These are phyloP conservation scores for Fusarium agapanthi DNA, from an alignment of 2,329 filamentous ascomycete genomes.

Conservation along the genomic window DNA sequence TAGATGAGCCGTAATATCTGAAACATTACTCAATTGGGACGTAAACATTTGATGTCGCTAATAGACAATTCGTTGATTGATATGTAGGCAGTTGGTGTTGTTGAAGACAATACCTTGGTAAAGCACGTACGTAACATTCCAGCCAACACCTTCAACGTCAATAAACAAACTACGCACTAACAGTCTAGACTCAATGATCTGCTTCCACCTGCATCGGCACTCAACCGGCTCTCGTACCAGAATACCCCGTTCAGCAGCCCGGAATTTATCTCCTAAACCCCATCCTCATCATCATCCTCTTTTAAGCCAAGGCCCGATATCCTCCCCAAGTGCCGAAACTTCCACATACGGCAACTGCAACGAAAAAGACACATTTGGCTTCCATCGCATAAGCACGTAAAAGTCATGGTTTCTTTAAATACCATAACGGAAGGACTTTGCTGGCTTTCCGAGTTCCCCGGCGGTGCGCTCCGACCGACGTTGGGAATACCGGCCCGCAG, in stretches of 20 bases:
- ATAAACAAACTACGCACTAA: background rate
- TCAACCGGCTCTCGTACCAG: background rate
- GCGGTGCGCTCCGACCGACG: constrained; percentile 22
- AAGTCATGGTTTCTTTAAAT: background rate
- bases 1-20: background rate
- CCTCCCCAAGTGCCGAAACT: constrained; percentile 13
- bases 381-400: background rate
- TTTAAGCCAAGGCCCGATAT: constrained; percentile 1
- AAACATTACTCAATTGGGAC: background rate
- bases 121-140: background rate
- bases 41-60: background rate
- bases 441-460: constrained; percentile 11
- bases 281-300: background rate
- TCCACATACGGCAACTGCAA: constrained; percentile 16
- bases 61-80: background rate
- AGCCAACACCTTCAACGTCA: background rate
- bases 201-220: constrained; percentile 12
- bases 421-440: background rate
- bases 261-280: background rate
- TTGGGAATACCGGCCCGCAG: constrained; percentile 34
- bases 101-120: too few relatives aligned
- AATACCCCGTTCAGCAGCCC: constrained; percentile 1
- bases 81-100: background rate
- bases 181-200: constrained; percentile 1
- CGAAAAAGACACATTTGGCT: constrained; percentile 5